Base-by-base conservation (phyloP, 2,329 filamentous ascomycete species). In the Aspergillus versicolor region DNA sequence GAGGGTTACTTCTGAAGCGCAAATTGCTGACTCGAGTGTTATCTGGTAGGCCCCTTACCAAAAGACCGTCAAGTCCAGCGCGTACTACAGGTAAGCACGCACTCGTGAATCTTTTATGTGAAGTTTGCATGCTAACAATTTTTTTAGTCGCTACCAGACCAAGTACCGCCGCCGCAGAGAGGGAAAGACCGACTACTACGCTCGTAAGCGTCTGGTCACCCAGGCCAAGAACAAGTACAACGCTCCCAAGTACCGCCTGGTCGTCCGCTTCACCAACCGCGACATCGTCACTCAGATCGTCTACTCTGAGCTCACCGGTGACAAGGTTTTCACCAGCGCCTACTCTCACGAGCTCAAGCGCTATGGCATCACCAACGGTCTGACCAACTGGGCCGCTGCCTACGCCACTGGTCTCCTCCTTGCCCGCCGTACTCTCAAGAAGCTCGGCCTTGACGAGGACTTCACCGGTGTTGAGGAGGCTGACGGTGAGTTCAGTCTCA, bases 151-250 rank as follows among this genome's bases (percentile, higher is more conserved):
- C 82, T 99, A 90, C 88, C 94, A 99, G 86, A 97, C 94, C 79
- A 99, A 99, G 89, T 99, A 97, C 90, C 94, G 92, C 86, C 92
- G 94, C 79, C 89, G 94, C 82, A 88, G 91, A 70, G 77, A 89
- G 75, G 94, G 94, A 79, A 99, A 99, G 90, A 99, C 94, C 84
- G 94, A 99, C 81, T 99, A 99, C 91, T 97, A 97, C 81, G 94
- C 94, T 78, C 93, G 94, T 81, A 97, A 97, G 91, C 90, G 94
- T 77, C 87, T 99, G 81, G 94, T 97, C 86, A 92, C 91, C 84
- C 94, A 99, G 87, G 94, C 94, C 84, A 99, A 97, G 91, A 99
- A 99, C 91, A 99, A 99, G 90, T 99, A 97, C 90, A 96, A 96
- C 84, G 90, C 94, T 65, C 94, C 94, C 82, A 99, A 99, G 88